Evolutionary conservation across 2,329 filamentous ascomycete species (phyloP), one percentile per base, ranked within the genome.

Genomic region (Verticillium dahliae): DNA sequence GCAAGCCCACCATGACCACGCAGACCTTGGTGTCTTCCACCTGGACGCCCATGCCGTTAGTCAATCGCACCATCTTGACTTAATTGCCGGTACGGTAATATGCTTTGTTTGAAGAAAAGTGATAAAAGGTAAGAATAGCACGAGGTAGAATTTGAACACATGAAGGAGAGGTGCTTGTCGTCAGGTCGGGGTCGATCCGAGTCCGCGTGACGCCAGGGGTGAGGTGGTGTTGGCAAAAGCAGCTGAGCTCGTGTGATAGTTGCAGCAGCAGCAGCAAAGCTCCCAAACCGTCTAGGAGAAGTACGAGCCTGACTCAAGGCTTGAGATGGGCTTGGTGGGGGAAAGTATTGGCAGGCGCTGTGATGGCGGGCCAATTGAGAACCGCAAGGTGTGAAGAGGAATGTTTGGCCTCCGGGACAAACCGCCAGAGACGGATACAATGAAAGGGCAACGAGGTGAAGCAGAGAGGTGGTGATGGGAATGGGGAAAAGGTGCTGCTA

Each of bases 1-100:
- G 95, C 73, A 99, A 83, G 67, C 95, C 95, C 63, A 99, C 95
- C 95, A 99, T 98, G 70, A 99, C 92, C 66, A 99, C 93, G 76
- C 94, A 98, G 80, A 99, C 96, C 75, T 91, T 91, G 64, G 91
- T 94, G 76, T 97, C 92, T 81, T 98, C 94, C 70, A 90, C 91
- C 91, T 96, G 90, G 67, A 93, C 84, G 71, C 89, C 90, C 69
- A 85, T 79, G 67, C 89, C 87, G 74, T 88, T 88, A 80, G 81
- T 79, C 73, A 70, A 78, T 65, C 75, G 76, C 67, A 78, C 74
- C 80, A 82, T 82, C 58, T 65, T 73, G 65, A 63, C 56, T 58
- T 56, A 52, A 34, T 45, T 45, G 52, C 57, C 14, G 63, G 34
- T 57, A 33, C 22, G 65, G 62, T 59, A 63, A 52, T 22, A 9